These are phyloP conservation scores for Pyrenopolyporus hunteri DNA, from an alignment of 495 filamentous ascomycete species.

Conservation along the genomic window DNA sequence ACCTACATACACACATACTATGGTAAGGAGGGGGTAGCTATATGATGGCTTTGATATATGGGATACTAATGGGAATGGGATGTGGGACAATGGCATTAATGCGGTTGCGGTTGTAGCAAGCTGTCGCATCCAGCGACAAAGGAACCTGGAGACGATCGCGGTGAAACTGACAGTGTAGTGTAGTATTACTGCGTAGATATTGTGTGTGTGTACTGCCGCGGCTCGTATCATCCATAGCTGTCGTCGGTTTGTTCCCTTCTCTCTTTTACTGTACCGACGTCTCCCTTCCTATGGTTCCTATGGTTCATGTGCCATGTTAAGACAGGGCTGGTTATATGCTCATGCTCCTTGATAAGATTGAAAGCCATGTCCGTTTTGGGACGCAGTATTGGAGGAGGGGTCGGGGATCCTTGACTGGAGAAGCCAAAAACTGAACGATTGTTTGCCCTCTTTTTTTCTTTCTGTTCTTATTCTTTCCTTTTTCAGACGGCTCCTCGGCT, in stretches of 20 bases:
- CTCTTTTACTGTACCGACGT: conserved; percentile 20
- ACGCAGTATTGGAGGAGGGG: no score
- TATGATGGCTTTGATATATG: conserved; percentile 14
- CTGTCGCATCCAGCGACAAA: conserved; percentile 21
- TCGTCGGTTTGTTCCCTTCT: conserved; percentile 1
- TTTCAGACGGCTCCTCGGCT: not conserved
- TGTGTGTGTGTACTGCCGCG: conserved; percentile 13
- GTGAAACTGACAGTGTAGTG: not conserved
- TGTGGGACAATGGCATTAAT: no score
- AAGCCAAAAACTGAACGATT: not conserved
- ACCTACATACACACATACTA: no score
- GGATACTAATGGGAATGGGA: no score
- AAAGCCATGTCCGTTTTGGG: no score
- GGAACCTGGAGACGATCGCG: conserved; percentile 4
- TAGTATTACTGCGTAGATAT: conserved; percentile 1
- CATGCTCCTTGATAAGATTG: conserved; percentile 13
- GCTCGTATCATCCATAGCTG: conserved; percentile 10
- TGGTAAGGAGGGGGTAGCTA: conserved; percentile 16
- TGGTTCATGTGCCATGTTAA: conserved; percentile 4
- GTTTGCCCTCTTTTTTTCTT: not conserved
- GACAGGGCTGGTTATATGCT: no score
- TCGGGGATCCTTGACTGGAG: not conserved
- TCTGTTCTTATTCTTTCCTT: no score
- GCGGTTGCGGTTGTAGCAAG: conserved; percentile 3
- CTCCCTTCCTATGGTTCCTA: conserved; percentile 20